phyloP scores from a whole-genome alignment of 23 red algal genomes.

The Gracilaria domingensis region DNA sequence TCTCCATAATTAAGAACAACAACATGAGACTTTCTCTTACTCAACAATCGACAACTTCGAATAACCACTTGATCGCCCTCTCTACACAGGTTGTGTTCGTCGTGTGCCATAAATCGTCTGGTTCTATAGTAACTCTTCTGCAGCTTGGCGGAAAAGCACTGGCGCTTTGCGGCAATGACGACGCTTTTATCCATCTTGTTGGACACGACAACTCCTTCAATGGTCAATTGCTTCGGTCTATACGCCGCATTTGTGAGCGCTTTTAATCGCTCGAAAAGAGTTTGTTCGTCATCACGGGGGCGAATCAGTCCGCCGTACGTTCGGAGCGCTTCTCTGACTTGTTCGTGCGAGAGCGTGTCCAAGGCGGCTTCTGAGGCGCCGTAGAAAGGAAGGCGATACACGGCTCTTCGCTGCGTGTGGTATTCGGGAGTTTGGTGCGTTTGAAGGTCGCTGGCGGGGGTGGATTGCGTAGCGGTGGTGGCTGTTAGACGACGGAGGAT shows the following conservation, averaged over 20 bases:
- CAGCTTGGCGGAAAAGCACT: slow-evolving; percentile 49
- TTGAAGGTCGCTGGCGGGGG: not conserved
- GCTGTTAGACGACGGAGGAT: too few relatives aligned
- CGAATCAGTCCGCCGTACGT: slow-evolving; percentile 80
- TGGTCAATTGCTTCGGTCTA: slow-evolving; percentile 63
- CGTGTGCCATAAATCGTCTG: slow-evolving; percentile 90
- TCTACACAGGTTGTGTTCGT: slow-evolving; percentile 80
- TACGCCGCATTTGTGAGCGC: slow-evolving; percentile 35
- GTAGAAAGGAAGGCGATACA: slow-evolving; percentile 82
- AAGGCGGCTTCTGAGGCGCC: slow-evolving; percentile 41
- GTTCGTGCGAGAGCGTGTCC: slow-evolving; percentile 22
- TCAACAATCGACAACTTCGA: slow-evolving; percentile 70
- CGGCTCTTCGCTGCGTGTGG: slow-evolving; percentile 48
- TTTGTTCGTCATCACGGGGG: slow-evolving; percentile 4
- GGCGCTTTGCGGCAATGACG: slow-evolving; percentile 64
- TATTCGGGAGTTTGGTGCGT: not conserved
- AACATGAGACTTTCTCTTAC: slow-evolving; percentile 79
- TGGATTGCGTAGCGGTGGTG: not conserved
- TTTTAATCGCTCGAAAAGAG: slow-evolving; percentile 49
- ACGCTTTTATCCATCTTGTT: slow-evolving; percentile 84
- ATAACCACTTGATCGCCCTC: slow-evolving; percentile 91
- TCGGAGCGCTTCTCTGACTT: slow-evolving; percentile 46
- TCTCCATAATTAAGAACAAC: slow-evolving; percentile 93
- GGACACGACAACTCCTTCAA: slow-evolving; percentile 80
- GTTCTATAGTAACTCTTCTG: slow-evolving; percentile 65